Evolutionary conservation across 1,284 basidiomycete species (phyloP).

Genomic region (Peniophora sp.): DNA sequence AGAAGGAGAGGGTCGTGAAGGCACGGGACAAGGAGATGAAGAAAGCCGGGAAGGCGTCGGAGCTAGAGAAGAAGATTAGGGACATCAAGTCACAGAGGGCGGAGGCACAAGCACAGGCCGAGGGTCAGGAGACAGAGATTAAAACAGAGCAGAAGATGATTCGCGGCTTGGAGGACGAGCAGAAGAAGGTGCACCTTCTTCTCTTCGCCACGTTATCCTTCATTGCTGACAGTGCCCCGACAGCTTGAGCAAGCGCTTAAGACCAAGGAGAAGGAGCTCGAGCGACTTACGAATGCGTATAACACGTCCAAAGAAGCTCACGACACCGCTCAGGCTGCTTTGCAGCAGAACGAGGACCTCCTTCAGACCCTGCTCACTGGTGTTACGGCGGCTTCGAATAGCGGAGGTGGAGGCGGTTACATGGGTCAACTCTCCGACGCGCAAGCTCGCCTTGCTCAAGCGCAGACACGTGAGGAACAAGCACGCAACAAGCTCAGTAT

Average conservation of each 20-base stretch:
- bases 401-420: constrained; percentile 77
- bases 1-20: constrained; percentile 60
- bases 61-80: background rate
- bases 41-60: constrained; percentile 38
- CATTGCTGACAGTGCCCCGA: constrained; percentile 1
- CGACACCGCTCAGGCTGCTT: constrained; percentile 51
- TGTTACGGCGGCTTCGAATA: constrained; percentile 57
- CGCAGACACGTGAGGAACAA: constrained; percentile 83
- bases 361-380: constrained; percentile 93
- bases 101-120: constrained; percentile 70
- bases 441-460: constrained; percentile 67
- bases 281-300: constrained; percentile 53
- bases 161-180: constrained; percentile 43
- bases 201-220: background rate
- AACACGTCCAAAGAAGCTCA: constrained; percentile 70
- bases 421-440: constrained; percentile 96
- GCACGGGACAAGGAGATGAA: constrained; percentile 45
- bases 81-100: background rate
- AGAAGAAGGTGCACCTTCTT: constrained; percentile 47
- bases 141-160: constrained; percentile 75
- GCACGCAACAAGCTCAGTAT: constrained; percentile 73
- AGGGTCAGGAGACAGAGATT: constrained; percentile 52
- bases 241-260: constrained; percentile 52
- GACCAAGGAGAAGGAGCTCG: constrained; percentile 54
- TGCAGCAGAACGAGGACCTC: constrained; percentile 84